Base-by-base conservation (phyloP, 441 rosid genomes). In the Erysimum pusillum region DNA sequence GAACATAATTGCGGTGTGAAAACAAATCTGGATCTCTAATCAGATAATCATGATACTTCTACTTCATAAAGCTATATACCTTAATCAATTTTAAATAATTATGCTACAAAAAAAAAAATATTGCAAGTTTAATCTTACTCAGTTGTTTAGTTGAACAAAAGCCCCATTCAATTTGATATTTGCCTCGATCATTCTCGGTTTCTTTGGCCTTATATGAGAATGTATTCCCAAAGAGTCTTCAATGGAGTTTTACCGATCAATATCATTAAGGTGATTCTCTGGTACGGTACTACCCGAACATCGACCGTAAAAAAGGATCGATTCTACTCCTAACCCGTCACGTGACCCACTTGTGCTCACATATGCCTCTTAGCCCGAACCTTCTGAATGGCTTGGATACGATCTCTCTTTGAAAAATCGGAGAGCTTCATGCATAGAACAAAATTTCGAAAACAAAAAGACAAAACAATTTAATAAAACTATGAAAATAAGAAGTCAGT, bases 11-110 rank as follows among this genome's bases (percentile, higher is more conserved):
- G 48, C 45, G 17, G 65, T 60, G 46, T 6, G 64, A 11, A 7
- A 59, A 17, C n/a, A 59, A 59, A 17, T 36, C 36, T 5, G n/a
- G 44, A 59, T 59, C 15, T 60, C 32, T 38, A 17, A 14, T 60
- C 46, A 63, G 51, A 63, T 25, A 52, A 63, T 42, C 36, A 42
- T 25, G 67, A 63, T 61, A 42, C 31, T 41, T 5, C 1, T 41
- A 62, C 51, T 22, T 25, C 52, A 41, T 62, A 41, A 44, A 14
- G 13, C 7, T 42, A 14, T 39, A 42, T 17, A 36, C 4, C 63
- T 59, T 34, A 1, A 34, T 34, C 17, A 38, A 13, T 5, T 20
- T 12, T 52, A 15, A 46, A 46, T 49, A 49, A 10, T 18, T 20
- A 18, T 49, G 28, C 4, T 49, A 9, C 13, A 49, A 18, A 0